Percentiles rank a stretch among this genome's conserved stretches.
phyloP scores from a whole-genome alignment of 1,139 yeast genomes.

The Hemisphaericaspora xylanilytica region DNA sequence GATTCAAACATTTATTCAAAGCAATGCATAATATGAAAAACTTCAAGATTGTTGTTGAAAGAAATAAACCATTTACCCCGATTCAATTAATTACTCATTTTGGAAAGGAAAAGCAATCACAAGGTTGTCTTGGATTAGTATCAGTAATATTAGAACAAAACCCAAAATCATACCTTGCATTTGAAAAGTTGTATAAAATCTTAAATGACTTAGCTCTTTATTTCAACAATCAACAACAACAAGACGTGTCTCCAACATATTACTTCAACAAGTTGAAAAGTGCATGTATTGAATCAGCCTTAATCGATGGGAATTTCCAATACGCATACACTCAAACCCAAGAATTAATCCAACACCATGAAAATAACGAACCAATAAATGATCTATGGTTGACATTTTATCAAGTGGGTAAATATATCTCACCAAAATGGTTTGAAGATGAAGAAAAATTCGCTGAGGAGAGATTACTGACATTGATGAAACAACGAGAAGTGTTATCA shows the following conservation, averaged over 20 bases:
- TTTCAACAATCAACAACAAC: constrained; percentile 12
- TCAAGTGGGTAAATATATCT: constrained; percentile 56
- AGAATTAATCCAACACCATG: constrained; percentile 28
- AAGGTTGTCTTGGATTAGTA: constrained; percentile 26
- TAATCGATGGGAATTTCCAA: constrained; percentile 51
- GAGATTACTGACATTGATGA: constrained; percentile 22
- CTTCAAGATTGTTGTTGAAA: constrained; percentile 39
- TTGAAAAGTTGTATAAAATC: constrained; percentile 41
- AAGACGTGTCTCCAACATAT: constrained; percentile 6
- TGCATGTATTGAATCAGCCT: constrained; percentile 57
- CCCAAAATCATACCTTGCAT: constrained; percentile 50
- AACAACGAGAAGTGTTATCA: constrained; percentile 52
- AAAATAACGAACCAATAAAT: constrained; percentile 20
- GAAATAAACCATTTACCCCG: constrained; percentile 30
- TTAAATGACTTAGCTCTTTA: constrained; percentile 36
- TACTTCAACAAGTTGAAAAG: constrained; percentile 40
- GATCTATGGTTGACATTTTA: constrained; percentile 57
- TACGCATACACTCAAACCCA: constrained; percentile 45
- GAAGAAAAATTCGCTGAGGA: constrained; percentile 16
- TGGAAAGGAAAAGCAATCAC: constrained; percentile 17
- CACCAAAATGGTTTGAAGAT: constrained; percentile 46
- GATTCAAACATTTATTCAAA: constrained; percentile 29
- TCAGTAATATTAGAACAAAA: constrained; percentile 53
- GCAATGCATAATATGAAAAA: constrained; percentile 29
- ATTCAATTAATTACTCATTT: constrained; percentile 25